A percentile compares a stretch with the other conserved stretches of the same genome.
Conservation (phyloP, 768 basidiomycete genomes). For the Pulveroboletus sp. region DNA sequence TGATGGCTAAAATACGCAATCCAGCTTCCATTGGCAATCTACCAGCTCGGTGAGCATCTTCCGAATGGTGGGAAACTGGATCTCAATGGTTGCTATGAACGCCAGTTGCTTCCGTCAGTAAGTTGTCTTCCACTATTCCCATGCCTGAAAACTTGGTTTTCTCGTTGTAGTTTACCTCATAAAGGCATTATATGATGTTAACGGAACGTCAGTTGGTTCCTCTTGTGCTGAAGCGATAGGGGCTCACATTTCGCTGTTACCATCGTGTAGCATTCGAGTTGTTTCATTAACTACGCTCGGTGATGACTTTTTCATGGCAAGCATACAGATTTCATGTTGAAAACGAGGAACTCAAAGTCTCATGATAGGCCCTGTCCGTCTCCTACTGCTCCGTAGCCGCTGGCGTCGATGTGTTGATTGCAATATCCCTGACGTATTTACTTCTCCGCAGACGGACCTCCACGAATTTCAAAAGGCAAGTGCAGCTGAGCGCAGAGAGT, state of each 20-base stretch:
- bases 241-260: too few species aligned
- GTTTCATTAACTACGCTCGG: neutral
- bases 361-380: neutral
- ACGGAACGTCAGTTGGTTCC: slow-evolving; percentile 3
- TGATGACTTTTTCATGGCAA: neutral
- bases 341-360: neutral
- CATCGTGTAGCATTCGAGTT: neutral
- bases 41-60: slow-evolving; percentile 4
- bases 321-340: neutral
- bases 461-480: neutral
- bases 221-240: neutral
- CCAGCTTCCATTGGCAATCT: neutral
- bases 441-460: neutral
- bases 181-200: neutral
- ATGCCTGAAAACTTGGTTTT: neutral
- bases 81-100: neutral
- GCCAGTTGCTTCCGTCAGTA: slow-evolving; percentile 2
- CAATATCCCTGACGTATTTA: slow-evolving; percentile 3
- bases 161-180: slow-evolving; percentile 6
- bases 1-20: neutral
- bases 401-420: slow-evolving; percentile 1
- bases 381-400: neutral
- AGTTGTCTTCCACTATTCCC: neutral
- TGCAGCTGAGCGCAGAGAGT: neutral
- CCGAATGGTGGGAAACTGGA: too few species aligned